Evolutionary conservation across 176 grass and related monocot species (phyloP).

Genomic region (sorghum (Sorghum bicolor)): DNA sequence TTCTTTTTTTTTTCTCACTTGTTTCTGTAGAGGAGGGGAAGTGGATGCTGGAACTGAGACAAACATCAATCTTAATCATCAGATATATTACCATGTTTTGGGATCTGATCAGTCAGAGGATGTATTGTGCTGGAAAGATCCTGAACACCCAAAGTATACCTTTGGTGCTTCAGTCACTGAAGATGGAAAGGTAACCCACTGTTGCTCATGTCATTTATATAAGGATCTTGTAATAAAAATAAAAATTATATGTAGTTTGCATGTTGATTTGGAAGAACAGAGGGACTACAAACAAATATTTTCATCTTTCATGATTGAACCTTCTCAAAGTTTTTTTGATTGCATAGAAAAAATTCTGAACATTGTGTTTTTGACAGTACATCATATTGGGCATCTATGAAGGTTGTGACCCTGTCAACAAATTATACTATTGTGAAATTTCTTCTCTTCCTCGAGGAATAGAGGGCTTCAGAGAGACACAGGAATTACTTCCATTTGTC

Average conservation of each 20-base stretch:
- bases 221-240: background rate
- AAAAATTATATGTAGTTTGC: background rate
- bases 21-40: constrained; percentile 48
- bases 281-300: background rate
- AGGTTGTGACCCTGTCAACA: constrained; percentile 89
- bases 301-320: constrained; percentile 16
- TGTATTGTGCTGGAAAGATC: constrained; percentile 95
- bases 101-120: constrained; percentile 86
- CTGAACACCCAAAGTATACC: constrained; percentile 72
- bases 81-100: constrained; percentile 87
- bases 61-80: constrained; percentile 89
- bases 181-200: constrained; percentile 66
- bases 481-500: constrained; percentile 75
- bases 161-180: constrained; percentile 62
- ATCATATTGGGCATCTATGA: constrained; percentile 58
- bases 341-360: background rate
- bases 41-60: constrained; percentile 91
- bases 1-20: background rate
- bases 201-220: background rate
- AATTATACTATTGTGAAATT: constrained; percentile 81
- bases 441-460: constrained; percentile 67
- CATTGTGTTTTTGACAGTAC: constrained; percentile 51
- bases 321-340: background rate
- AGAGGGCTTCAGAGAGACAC: constrained; percentile 54
- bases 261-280: background rate